Evolutionary conservation across 306 rosid genomes (phyloP).

Genomic region (Prunus persica): DNA sequence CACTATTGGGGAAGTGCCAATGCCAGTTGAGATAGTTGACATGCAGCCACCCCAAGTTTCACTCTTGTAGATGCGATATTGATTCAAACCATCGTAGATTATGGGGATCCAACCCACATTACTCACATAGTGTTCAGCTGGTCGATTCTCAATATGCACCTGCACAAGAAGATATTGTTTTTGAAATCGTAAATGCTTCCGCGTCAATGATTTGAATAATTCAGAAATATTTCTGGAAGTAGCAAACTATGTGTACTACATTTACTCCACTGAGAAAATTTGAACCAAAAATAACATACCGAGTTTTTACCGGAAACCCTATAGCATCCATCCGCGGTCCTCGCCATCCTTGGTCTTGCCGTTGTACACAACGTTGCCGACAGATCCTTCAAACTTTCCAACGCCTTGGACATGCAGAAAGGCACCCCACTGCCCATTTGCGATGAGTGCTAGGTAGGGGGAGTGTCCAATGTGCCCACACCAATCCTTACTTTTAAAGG

Average conservation of each 20-base stretch:
- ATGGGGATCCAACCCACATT: background rate
- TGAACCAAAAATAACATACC: no score
- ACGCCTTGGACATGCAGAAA: background rate
- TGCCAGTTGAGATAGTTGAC: background rate
- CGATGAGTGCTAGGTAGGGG: background rate
- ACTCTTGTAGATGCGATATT: no score
- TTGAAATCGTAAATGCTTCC: no score
- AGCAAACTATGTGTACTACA: no score
- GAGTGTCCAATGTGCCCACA: background rate
- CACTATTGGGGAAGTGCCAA: background rate
- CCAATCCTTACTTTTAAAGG: background rate
- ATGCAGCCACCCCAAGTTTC: background rate
- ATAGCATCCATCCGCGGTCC: no score
- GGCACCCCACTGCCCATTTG: constrained; percentile 21
- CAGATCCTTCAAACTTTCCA: background rate
- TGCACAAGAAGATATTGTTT: background rate
- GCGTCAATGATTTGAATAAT: no score
- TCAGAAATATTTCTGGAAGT: no score
- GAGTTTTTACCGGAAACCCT: no score
- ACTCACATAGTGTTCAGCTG: background rate
- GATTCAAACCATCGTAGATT: background rate
- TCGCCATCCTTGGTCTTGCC: rapidly evolving
- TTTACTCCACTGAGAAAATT: no score
- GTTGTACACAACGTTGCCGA: background rate
- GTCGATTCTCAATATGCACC: background rate